Evolutionary conservation across 2,329 filamentous ascomycete genomes (phyloP), one percentile per base, ranked within the genome.

Genomic region (Plenodomus biglobosus): DNA sequence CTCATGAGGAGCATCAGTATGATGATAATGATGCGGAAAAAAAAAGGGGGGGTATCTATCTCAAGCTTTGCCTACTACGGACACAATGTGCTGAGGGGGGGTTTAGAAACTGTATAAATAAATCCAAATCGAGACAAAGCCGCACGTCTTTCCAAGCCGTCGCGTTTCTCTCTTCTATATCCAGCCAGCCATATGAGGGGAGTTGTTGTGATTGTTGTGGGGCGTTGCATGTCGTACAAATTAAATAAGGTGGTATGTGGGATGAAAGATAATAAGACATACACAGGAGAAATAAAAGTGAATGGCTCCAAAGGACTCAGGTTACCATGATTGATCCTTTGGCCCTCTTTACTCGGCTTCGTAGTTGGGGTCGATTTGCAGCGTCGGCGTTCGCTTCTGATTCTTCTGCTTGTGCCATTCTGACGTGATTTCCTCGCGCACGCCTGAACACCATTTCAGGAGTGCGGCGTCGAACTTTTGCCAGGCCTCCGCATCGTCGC

Each of bases 401-500:
- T 62, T 68, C 64, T 66, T 70, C 52, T 68, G 71, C 61, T 74
- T 74, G 70, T 65, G 75, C 77, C 83, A 86, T 64, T 96, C 92
- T 39, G 81, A 80, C 35, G 86, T 81, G 57, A 97, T 84, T 75
- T 97, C 92, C 68, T 89, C 85, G 27, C 94, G 81, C 7, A 96
- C 90, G 48, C 82, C 85, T 57, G 80, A 81, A 71, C 88, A 91
- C 94, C 94, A 99, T 64, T 83, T 79, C 67, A 90, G 80, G 41
- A 99, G 79, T 21, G 91, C 91, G 5, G 82, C 78, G 69, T 99
- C 92, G 56, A 99, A 95, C 46, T 85, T 82, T 42, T 81, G 76
- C 92, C 92, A 96, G 11, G 85, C 84, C 44, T 83, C 79, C 1
- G 80, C 80, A 41, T 82, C 79, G 50, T 80, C 86, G 65, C 86